Base-by-base conservation (phyloP, 2,329 filamentous ascomycete genomes). In the Ramichloridium luteum region DNA sequence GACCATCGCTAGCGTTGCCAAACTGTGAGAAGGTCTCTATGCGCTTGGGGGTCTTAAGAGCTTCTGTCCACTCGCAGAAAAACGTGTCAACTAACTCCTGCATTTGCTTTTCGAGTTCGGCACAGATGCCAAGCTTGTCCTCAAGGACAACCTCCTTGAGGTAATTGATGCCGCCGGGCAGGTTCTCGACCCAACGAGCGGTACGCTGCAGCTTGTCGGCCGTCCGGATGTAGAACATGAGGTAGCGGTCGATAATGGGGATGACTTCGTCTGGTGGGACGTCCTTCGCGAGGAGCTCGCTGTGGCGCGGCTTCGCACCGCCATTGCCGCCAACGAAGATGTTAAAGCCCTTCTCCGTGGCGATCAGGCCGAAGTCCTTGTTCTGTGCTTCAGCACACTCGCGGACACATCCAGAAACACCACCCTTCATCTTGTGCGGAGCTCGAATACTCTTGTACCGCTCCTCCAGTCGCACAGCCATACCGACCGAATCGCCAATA, bases 221-320 rank as follows among this genome's bases (percentile, higher is more conserved):
- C 1, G 86, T 92, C 44, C 84, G 80, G 48, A 93, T 90, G 60
- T 93, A 93, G 64, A 93, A 88, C 60, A 86, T 83, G 14, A 93
- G 70, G 51, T 90, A 93, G 27, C 86, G 77, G 55, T 93, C 86
- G 3, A 93, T 65, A 36, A 93, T 80, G 1, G 82, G 74, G 6
- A 93, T 68, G 6, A 93, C 77, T 48, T 92, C 80, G 31, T 82
- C 74, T 0, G 82, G 80, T 1, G 82, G 74, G 0, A 93, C 83
- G 47, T 93, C 84, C 53, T 85, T 86, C 37, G 82, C 83, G 1
- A 93, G 69, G 2, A 93, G 67, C 47, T 92, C 82, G 1, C 78
- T 74, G 53, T 93, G 85, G 22, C 72, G 67, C 4, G 85, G 85
- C 45, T 82, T 88, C 11, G 83, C 83, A 37, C 86, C 85, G 31